phyloP scores from a whole-genome alignment of 2,329 filamentous ascomycete genomes.

The Penicillium sp. region DNA sequence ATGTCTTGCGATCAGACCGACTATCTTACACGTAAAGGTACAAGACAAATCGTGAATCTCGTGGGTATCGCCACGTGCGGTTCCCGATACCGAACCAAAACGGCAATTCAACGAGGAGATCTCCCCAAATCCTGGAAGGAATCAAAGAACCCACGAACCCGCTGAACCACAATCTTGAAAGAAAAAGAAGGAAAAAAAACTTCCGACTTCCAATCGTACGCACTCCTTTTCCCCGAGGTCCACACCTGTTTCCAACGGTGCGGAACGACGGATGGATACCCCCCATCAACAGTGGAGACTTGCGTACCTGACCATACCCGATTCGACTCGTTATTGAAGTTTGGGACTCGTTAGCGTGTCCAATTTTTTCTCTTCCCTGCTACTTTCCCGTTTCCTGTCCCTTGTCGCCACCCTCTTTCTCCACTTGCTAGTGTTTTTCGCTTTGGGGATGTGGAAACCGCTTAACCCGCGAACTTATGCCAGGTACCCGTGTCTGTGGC shows the following conservation, averaged over 20 bases:
- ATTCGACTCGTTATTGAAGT: conserved; percentile 24
- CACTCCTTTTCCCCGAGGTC: conserved; percentile 11
- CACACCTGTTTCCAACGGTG: conserved; percentile 24
- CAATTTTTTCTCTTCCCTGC: conserved; percentile 18
- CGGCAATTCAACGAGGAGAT: background rate
- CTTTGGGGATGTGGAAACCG: conserved; percentile 8
- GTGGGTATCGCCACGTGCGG: conserved; percentile 2
- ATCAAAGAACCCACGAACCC: background rate
- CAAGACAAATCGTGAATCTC: background rate
- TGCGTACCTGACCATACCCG: conserved; percentile 4
- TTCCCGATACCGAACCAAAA: conserved; percentile 3
- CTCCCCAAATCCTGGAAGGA: background rate
- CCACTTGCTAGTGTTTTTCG: background rate
- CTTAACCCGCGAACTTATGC: conserved; percentile 18
- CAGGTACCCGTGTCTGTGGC: conserved; percentile 10
- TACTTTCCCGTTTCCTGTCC: conserved; percentile 12
- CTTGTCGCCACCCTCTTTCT: conserved; percentile 5
- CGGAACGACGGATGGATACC: conserved; percentile 17
- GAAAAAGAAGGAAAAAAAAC: conserved; percentile 2
- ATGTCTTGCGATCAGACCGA: background rate
- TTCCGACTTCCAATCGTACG: conserved; percentile 5
- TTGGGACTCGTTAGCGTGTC: conserved; percentile 18
- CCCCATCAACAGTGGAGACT: conserved; percentile 16
- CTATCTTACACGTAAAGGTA: background rate
- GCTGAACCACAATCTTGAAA: background rate